Conservation (phyloP, 202 grass and related monocot genomes). For the Panicum hallii region DNA sequence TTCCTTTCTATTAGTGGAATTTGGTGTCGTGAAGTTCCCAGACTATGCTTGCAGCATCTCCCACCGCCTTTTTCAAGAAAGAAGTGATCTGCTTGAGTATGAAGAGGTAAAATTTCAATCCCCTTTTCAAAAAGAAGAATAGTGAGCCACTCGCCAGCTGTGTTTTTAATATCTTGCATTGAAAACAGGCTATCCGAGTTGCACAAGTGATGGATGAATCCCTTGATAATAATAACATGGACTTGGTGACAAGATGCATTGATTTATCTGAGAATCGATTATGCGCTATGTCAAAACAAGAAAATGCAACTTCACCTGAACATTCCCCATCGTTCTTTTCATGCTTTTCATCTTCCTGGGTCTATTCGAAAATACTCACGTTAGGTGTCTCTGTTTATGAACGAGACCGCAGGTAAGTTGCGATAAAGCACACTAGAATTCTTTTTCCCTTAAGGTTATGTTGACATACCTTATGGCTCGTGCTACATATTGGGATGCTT, state of each 20-base stretch:
- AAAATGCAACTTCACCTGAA: conserved; percentile 46
- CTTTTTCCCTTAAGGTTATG: not conserved
- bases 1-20: conserved; percentile 87
- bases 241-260: conserved; percentile 79
- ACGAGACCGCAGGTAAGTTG: conserved; percentile 67
- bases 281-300: conserved; percentile 45
- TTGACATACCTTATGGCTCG: not conserved
- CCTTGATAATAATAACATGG: conserved; percentile 74
- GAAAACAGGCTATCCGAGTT: conserved; percentile 82
- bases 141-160: not conserved
- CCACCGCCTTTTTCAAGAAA: conserved; percentile 67
- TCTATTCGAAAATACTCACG: conserved; percentile 86
- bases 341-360: conserved; percentile 74
- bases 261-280: conserved; percentile 73
- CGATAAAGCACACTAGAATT: conserved; percentile 5
- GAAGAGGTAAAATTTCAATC: conserved; percentile 65
- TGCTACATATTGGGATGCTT: not conserved
- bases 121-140: conserved; percentile 9
- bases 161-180: conserved; percentile 36
- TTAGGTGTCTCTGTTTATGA: conserved; percentile 87
- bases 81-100: conserved; percentile 75
- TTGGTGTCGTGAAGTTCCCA: conserved; percentile 84
- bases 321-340: conserved; percentile 70
- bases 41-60: conserved; percentile 70
- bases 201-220: conserved; percentile 91